A percentile compares a stretch with the other conserved stretches of the same genome.
phyloP scores from a whole-genome alignment of 2,329 filamentous ascomycete species.

The Cordyceps pruinosa region DNA sequence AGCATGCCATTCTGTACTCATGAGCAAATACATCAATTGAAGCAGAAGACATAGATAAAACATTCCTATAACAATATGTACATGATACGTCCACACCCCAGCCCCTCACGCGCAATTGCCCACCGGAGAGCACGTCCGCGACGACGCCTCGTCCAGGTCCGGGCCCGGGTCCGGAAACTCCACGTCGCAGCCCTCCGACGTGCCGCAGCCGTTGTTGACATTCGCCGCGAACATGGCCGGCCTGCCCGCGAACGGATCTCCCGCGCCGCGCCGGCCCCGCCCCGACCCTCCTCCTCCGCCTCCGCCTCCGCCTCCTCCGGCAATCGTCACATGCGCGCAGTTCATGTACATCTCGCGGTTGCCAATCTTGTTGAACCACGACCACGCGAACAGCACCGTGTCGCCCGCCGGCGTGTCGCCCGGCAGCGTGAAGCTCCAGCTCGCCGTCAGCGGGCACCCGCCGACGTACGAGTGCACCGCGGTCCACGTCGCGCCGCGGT shows the following conservation, averaged over 20 bases:
- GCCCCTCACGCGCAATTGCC: neutral
- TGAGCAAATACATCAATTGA: too few relatives aligned
- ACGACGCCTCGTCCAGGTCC: neutral
- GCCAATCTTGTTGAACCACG: constrained; percentile 68
- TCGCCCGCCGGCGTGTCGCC: constrained; percentile 50
- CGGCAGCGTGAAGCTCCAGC: constrained; percentile 61
- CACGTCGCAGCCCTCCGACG: constrained; percentile 49
- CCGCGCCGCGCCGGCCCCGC: neutral
- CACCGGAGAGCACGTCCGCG: neutral
- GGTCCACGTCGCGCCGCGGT: constrained; percentile 61
- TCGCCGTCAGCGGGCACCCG: constrained; percentile 41
- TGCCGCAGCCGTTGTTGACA: constrained; percentile 47
- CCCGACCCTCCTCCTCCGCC: too few relatives aligned
- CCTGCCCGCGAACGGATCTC: constrained; percentile 31
- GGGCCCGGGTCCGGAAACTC: constrained; percentile 59
- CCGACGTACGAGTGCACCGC: constrained; percentile 56
- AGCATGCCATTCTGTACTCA: too few relatives aligned
- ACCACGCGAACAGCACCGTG: constrained; percentile 62
- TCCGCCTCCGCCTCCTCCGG: constrained; percentile 22
- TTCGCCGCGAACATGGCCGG: constrained; percentile 46
- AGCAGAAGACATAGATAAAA: too few relatives aligned
- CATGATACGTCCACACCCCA: neutral
- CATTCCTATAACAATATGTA: neutral
- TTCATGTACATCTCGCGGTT: constrained; percentile 87
- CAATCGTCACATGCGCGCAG: constrained; percentile 64